Base-by-base conservation (phyloP, 129 eudicot genomes). In the Scalesia atractyloides region DNA sequence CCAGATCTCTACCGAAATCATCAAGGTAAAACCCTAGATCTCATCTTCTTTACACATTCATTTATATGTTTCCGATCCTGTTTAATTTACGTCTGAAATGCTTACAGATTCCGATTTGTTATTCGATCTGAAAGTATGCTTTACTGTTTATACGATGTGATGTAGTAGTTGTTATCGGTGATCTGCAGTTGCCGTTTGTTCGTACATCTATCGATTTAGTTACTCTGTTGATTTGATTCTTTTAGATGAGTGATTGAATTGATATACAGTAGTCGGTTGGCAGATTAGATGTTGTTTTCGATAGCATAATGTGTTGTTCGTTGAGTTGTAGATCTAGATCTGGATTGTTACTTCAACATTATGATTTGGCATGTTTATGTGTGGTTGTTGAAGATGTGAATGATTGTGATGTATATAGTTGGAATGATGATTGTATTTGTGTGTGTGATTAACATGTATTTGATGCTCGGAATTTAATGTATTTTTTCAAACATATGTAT, bases 21-120 rank as follows among this genome's bases (percentile, higher is more conserved):
- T 30, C 70, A 73, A 73, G 78, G 78, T 73, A 73, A 62, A 61
- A 1, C 69, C 73, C 66, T 75, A 75, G 79, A 75, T 75, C 79
- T 75, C 72, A 9, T 74, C 12, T 51, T 50, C 11, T 52, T 56
- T 7, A 15, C 57, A 46, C 17, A 22, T 22, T 58, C 33, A 20
- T 34, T 6, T 58, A 22, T 44, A 41, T 72, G 16, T 15, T 22
- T 69, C 24, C 66, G 3, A 24, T 17, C 44, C 15, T 13, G 33
- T 71, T 47, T 33, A 17, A 14, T 57, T 71, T 39, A 41, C 46
- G 56, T 56, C 20, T 10, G 18, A 61, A 60, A 14, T 13, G 66
- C 43, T 24, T 26, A 44, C 56, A 52, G 56, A 15, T 37, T 64
- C 41, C 39, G 5, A 11, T 37, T 74, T 37, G 3, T 64, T 7